Evolutionary conservation across 2,329 filamentous ascomycete genomes (phyloP).

Genomic region (Ophiostoma populinum): DNA sequence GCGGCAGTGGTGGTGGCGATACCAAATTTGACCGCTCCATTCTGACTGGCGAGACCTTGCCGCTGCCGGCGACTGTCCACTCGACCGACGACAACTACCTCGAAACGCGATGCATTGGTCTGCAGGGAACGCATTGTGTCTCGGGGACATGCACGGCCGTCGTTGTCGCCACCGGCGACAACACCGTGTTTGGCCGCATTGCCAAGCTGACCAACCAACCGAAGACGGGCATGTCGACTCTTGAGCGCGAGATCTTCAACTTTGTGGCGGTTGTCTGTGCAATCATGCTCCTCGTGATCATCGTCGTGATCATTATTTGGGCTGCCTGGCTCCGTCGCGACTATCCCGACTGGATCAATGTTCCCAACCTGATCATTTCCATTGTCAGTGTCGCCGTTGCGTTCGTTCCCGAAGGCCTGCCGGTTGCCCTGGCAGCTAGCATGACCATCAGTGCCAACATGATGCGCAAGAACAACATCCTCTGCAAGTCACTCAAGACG

Average conservation of each 20-base stretch:
- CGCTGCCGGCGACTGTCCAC: conserved; percentile 45
- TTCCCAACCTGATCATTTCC: conserved; percentile 53
- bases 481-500: conserved; percentile 66
- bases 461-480: conserved; percentile 59
- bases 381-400: conserved; percentile 58
- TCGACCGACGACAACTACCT: conserved; percentile 57
- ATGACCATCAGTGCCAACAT: conserved; percentile 61
- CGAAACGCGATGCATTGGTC: conserved; percentile 57
- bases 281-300: conserved; percentile 49
- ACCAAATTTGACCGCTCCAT: conserved; percentile 58
- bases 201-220: conserved; percentile 55
- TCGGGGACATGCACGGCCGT: conserved; percentile 49
- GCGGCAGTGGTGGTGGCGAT: conserved; percentile 27
- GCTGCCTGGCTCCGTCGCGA: conserved; percentile 49
- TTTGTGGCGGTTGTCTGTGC: conserved; percentile 55
- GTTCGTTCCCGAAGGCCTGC: conserved; percentile 59
- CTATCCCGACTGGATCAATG: conserved; percentile 55
- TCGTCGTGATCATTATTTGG: conserved; percentile 50
- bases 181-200: conserved; percentile 60
- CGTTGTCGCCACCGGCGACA: conserved; percentile 55
- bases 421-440: conserved; percentile 51
- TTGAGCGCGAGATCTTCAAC: conserved; percentile 55
- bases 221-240: conserved; percentile 46
- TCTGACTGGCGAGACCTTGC: conserved; percentile 52
- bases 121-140: conserved; percentile 66